Percentiles rank a stretch among this genome's conserved stretches.
phyloP scores from a whole-genome alignment of 805 yeast genomes.

The Teunomyces lycoperdinae region DNA sequence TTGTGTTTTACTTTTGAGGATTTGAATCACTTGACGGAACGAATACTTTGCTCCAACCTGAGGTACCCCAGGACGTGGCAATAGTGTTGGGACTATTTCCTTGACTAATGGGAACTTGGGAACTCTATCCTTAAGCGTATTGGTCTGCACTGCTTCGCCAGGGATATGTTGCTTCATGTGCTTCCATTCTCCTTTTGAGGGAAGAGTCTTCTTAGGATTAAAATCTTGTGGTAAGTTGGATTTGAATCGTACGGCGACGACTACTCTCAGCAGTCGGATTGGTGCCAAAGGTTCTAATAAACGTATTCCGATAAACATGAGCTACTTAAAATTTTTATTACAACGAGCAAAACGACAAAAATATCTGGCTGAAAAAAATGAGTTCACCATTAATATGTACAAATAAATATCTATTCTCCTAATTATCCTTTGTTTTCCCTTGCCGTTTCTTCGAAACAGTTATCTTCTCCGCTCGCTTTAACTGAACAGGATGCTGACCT shows the following conservation, averaged over 20 bases:
- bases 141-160: slow-evolving; percentile 44
- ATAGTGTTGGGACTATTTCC: slow-evolving; percentile 60
- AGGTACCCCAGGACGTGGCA: slow-evolving; percentile 79
- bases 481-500: slow-evolving; percentile 69
- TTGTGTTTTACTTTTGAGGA: slow-evolving; percentile 49
- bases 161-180: slow-evolving; percentile 51
- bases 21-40: slow-evolving; percentile 60
- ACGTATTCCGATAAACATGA: slow-evolving; percentile 1
- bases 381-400: no score
- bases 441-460: slow-evolving; percentile 16
- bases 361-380: neutral
- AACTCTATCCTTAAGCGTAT: slow-evolving; percentile 54
- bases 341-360: neutral
- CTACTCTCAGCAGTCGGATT: neutral
- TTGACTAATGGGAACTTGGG: slow-evolving; percentile 67
- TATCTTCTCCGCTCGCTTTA: slow-evolving; percentile 58
- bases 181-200: slow-evolving; percentile 40
- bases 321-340: neutral
- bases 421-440: neutral
- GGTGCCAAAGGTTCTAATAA: neutral
- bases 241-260: slow-evolving; percentile 14
- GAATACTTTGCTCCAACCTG: slow-evolving; percentile 56
- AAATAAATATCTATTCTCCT: no score
- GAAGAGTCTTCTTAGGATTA: slow-evolving; percentile 28
- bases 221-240: slow-evolving; percentile 30